phyloP scores from a whole-genome alignment of 306 rosid genomes.

The Malus fusca region DNA sequence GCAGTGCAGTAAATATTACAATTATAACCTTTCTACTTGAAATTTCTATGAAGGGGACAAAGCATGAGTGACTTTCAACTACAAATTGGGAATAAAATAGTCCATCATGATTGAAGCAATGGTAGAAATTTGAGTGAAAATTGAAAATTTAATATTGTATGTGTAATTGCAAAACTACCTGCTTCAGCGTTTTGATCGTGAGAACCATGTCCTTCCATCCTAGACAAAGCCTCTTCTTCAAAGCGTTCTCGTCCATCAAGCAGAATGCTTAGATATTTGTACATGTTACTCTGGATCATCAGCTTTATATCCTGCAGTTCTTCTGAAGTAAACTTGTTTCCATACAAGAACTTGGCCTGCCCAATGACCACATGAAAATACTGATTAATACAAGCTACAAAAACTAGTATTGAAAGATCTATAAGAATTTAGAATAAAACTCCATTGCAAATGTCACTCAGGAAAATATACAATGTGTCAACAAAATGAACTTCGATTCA shows the following conservation, averaged over 20 bases:
- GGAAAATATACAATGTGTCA: background rate
- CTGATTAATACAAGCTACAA: background rate
- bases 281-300: constrained; percentile 97
- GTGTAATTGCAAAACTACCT: constrained; percentile 35
- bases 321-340: constrained; percentile 65
- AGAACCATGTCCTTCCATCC: constrained; percentile 40
- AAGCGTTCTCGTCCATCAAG: constrained; percentile 98
- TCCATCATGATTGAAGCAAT: background rate
- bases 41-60: background rate
- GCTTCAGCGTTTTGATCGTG: constrained; percentile 30
- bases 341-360: constrained; percentile 90
- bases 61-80: background rate
- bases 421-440: background rate
- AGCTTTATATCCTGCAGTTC: constrained; percentile 74
- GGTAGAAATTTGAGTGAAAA: background rate
- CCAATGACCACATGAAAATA: constrained; percentile 14
- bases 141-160: background rate
- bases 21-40: background rate
- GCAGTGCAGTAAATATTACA: background rate
- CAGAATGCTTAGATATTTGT: constrained; percentile 88
- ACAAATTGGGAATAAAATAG: background rate
- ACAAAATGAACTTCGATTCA: background rate
- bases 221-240: constrained; percentile 72
- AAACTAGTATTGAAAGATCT: background rate
- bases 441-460: background rate